Conservation (phyloP, 495 filamentous ascomycete genomes). For the Penicillium canariense region DNA sequence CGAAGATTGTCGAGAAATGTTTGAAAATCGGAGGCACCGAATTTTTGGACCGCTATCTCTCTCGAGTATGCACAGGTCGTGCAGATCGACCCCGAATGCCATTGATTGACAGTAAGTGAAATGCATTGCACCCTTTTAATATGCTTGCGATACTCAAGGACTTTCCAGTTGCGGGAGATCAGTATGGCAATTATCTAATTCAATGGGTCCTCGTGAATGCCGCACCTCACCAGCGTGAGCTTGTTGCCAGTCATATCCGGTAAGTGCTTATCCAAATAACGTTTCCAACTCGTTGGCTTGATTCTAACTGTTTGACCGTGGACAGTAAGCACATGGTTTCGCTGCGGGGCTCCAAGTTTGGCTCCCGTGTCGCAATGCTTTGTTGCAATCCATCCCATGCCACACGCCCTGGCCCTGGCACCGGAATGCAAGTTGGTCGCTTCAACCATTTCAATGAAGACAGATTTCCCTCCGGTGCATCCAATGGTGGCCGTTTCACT, state of each 20-base stretch:
- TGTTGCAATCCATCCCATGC: constrained; percentile 90
- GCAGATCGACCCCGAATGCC: constrained; percentile 92
- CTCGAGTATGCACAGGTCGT: constrained; percentile 88
- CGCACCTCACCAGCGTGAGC: constrained; percentile 80
- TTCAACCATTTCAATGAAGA: constrained; percentile 56
- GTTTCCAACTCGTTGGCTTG: background rate
- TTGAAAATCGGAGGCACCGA: constrained; percentile 92
- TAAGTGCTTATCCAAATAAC: constrained; percentile 22
- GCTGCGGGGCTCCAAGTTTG: constrained; percentile 95
- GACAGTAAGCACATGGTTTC: constrained; percentile 96
- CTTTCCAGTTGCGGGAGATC: constrained; percentile 83
- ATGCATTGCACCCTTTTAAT: background rate
- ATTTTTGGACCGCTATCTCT: constrained; percentile 89
- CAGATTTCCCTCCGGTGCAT: constrained; percentile 30
- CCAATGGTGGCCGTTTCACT: constrained; percentile 32
- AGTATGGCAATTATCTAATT: constrained; percentile 97
- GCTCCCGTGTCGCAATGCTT: constrained; percentile 96
- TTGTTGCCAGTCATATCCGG: constrained; percentile 90
- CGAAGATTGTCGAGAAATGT: constrained; percentile 98
- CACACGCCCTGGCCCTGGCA: constrained; percentile 80
- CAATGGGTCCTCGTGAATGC: constrained; percentile 94
- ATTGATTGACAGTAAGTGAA: constrained; percentile 80
- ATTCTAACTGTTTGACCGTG: constrained; percentile 3
- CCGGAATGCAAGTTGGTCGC: constrained; percentile 60
- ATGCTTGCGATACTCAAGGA: constrained; percentile 24